phyloP scores from a whole-genome alignment of 164 flowering plant species.

The Akebia trifoliata region DNA sequence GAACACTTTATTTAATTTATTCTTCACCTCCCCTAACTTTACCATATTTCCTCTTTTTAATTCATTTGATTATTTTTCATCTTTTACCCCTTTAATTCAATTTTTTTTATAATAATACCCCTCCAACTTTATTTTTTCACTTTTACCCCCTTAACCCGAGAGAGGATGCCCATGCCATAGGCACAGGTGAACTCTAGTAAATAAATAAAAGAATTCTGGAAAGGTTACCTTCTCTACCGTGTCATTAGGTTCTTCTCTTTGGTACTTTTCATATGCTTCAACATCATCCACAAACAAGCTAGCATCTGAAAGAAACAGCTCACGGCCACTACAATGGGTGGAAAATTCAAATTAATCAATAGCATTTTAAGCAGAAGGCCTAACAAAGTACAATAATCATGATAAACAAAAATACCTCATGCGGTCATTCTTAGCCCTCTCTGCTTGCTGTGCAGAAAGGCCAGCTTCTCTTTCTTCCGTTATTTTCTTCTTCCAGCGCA shows the following conservation, averaged over 20 bases:
- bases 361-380: not conserved
- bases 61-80: too few relatives aligned
- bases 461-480: conserved; percentile 75
- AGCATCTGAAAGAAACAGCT: conserved; percentile 67
- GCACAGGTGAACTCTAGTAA: too few relatives aligned
- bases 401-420: conserved; percentile 72
- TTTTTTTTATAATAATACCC: too few relatives aligned
- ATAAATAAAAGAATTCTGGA: not conserved
- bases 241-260: conserved; percentile 27
- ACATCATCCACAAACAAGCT: conserved; percentile 92
- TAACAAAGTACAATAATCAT: not conserved
- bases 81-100: too few relatives aligned
- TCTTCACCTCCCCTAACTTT: too few relatives aligned
- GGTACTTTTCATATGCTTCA: conserved; percentile 35
- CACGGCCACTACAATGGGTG: conserved; percentile 31
- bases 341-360: not conserved
- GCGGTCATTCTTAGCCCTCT: conserved; percentile 93
- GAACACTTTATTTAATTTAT: too few relatives aligned
- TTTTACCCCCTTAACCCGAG: not conserved
- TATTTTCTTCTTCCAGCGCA: conserved; percentile 91
- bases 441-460: conserved; percentile 69
- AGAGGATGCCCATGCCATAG: too few relatives aligned
- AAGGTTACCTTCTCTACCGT: conserved; percentile 22
- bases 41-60: too few relatives aligned
- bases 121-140: not conserved